These are phyloP conservation scores for Citrus hindsii DNA, from an alignment of 345 rosid genomes.

Conservation along the genomic window DNA sequence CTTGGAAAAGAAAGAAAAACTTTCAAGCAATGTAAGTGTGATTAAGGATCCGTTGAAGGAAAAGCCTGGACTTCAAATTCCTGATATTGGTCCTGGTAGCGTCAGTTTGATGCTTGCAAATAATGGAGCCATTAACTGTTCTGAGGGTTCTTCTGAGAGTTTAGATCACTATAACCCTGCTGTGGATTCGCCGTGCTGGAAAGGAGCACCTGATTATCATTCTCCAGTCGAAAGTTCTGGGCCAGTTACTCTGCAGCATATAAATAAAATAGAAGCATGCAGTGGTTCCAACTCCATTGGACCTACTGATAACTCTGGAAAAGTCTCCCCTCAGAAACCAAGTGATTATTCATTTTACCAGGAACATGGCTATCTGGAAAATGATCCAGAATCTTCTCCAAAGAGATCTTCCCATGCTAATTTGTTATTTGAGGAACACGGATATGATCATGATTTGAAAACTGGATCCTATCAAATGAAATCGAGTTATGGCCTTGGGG, in stretches of 20 bases:
- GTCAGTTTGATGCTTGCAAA: slow-evolving; percentile 29
- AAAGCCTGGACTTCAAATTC: slow-evolving; percentile 26
- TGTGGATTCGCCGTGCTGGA: slow-evolving; percentile 62
- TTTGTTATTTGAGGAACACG: slow-evolving; percentile 11
- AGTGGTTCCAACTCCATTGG: slow-evolving; percentile 31
- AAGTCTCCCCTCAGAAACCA: slow-evolving; percentile 22
- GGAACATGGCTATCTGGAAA: slow-evolving; percentile 11
- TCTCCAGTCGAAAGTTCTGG: slow-evolving; percentile 31
- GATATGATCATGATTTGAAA: slow-evolving; percentile 17
- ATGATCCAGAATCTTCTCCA: slow-evolving; percentile 17
- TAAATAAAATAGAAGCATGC: slow-evolving; percentile 35
- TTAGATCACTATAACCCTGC: slow-evolving; percentile 37
- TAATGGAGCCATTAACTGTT: slow-evolving; percentile 26
- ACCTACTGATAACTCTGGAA: slow-evolving; percentile 26
- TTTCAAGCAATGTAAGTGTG: slow-evolving; percentile 11
- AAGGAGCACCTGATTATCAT: slow-evolving; percentile 41
- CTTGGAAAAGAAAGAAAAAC: slow-evolving; percentile 18
- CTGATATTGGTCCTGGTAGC: slow-evolving; percentile 31
- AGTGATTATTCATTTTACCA: slow-evolving; percentile 14
- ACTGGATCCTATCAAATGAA: slow-evolving; percentile 14
- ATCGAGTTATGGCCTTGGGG: slow-evolving; percentile 16
- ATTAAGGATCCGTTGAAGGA: slow-evolving; percentile 18
- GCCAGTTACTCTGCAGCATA: slow-evolving; percentile 18
- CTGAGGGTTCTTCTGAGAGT: slow-evolving; percentile 37
- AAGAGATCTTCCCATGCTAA: slow-evolving; percentile 17